Percentiles rank a stretch among this genome's conserved stretches.
Conservation (phyloP, 805 yeast genomes). For the Sugiyamaella marilandica region DNA sequence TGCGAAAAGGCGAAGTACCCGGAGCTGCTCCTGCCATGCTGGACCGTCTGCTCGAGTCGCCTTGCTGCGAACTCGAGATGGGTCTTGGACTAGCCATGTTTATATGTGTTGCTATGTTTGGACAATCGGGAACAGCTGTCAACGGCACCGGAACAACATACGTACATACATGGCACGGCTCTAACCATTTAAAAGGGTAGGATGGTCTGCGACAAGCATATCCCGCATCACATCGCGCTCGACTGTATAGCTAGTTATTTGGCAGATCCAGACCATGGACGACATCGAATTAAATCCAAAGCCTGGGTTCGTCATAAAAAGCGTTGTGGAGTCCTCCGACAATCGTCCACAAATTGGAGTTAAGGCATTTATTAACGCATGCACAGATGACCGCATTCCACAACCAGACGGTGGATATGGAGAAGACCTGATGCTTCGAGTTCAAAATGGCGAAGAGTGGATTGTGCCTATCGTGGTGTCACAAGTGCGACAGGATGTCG, state of each 20-base stretch:
- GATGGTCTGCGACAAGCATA: too few species aligned
- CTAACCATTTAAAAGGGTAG: too few species aligned
- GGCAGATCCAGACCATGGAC: not conserved
- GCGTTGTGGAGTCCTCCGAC: conserved; percentile 42
- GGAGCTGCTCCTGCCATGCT: conserved; percentile 5
- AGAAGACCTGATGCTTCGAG: conserved; percentile 54
- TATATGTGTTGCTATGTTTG: not conserved
- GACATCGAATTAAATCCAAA: conserved; percentile 41
- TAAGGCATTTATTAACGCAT: conserved; percentile 75
- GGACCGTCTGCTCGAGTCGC: conserved; percentile 6
- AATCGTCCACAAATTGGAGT: conserved; percentile 34
- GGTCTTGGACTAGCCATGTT: conserved; percentile 10
- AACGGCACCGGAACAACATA: too few species aligned
- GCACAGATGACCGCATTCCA: conserved; percentile 64
- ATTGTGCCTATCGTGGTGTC: conserved; percentile 78
- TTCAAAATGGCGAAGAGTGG: conserved; percentile 71
- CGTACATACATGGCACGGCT: too few species aligned
- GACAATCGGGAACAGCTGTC: not conserved
- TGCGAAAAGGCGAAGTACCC: conserved; percentile 19
- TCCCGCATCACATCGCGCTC: too few species aligned
- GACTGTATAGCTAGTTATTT: too few species aligned
- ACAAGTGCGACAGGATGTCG: conserved; percentile 47
- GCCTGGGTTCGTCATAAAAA: conserved; percentile 72
- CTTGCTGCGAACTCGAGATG: not conserved
- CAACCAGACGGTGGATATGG: conserved; percentile 50